Evolutionary conservation across 1,284 basidiomycete species (phyloP).

Genomic region (Clitocybe nebularis): DNA sequence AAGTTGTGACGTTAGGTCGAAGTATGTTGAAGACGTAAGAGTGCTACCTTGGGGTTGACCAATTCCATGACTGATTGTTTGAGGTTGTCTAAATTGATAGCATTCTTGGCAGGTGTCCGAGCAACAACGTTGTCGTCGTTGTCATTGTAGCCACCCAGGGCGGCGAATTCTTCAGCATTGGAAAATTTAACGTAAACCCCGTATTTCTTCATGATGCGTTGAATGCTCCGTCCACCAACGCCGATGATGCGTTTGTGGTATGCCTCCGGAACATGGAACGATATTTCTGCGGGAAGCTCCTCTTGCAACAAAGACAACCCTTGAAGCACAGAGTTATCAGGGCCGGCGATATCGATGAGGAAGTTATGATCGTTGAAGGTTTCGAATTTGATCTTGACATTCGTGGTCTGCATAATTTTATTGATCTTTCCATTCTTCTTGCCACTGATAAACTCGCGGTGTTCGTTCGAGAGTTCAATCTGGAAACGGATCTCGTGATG

Average conservation of each 20-base stretch:
- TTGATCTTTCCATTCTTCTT: slow-evolving; percentile 99
- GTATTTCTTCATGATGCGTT: slow-evolving; percentile 99
- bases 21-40: slow-evolving; percentile 2
- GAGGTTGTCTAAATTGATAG: slow-evolving; percentile 91
- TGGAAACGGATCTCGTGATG: slow-evolving; percentile 98
- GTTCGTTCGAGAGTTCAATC: slow-evolving; percentile 96
- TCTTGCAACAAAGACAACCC: slow-evolving; percentile 91
- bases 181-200: slow-evolving; percentile 99
- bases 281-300: slow-evolving; percentile 97
- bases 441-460: slow-evolving; percentile 96
- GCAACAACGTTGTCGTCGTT: slow-evolving; percentile 99
- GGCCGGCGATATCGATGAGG: slow-evolving; percentile 90
- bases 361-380: slow-evolving; percentile 99
- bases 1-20: slow-evolving; percentile 8
- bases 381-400: slow-evolving; percentile 99
- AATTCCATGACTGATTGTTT: slow-evolving; percentile 98
- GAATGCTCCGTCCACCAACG: slow-evolving; percentile 97
- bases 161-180: slow-evolving; percentile 96
- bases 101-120: slow-evolving; percentile 96
- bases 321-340: slow-evolving; percentile 79
- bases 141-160: slow-evolving; percentile 92
- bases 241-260: slow-evolving; percentile 99
- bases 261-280: slow-evolving; percentile 97
- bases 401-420: slow-evolving; percentile 96
- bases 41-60: slow-evolving; percentile 85